These are phyloP conservation scores for Pseudocercospora fuligena DNA, from an alignment of 2,329 filamentous ascomycete genomes.

Conservation along the genomic window DNA sequence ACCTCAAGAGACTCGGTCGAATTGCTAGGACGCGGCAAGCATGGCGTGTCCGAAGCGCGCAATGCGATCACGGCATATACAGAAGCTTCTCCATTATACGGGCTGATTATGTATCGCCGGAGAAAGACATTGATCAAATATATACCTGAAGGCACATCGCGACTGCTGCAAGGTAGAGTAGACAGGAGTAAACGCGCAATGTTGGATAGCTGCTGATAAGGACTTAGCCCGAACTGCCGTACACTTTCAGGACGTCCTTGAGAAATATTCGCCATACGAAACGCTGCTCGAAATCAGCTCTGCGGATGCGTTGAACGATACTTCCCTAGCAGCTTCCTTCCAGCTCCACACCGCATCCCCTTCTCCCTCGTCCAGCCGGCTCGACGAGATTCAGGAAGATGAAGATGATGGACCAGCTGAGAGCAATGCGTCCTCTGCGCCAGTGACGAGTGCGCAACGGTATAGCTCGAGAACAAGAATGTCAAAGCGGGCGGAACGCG, in stretches of 20 bases:
- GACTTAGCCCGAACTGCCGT: conserved; percentile 76
- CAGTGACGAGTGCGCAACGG: conserved; percentile 30
- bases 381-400: conserved; percentile 94
- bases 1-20: conserved; percentile 84
- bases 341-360: conserved; percentile 86
- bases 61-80: conserved; percentile 77
- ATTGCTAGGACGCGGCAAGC: conserved; percentile 74
- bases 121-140: conserved; percentile 93
- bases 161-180: conserved; percentile 83
- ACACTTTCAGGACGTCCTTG: conserved; percentile 65
- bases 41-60: conserved; percentile 83
- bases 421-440: conserved; percentile 20
- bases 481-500: conserved; percentile 28
- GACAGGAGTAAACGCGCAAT: background rate
- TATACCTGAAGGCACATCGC: conserved; percentile 85
- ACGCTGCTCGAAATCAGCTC: conserved; percentile 77
- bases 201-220: conserved; percentile 4
- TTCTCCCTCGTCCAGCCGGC: conserved; percentile 80
- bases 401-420: conserved; percentile 60
- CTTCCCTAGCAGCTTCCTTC: conserved; percentile 84
- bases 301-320: conserved; percentile 82
- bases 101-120: conserved; percentile 85
- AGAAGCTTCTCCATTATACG: conserved; percentile 87
- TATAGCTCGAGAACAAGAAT: conserved; percentile 34
- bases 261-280: conserved; percentile 82